Conservation (phyloP, 306 rosid genomes). For the Sophora flavescens region DNA sequence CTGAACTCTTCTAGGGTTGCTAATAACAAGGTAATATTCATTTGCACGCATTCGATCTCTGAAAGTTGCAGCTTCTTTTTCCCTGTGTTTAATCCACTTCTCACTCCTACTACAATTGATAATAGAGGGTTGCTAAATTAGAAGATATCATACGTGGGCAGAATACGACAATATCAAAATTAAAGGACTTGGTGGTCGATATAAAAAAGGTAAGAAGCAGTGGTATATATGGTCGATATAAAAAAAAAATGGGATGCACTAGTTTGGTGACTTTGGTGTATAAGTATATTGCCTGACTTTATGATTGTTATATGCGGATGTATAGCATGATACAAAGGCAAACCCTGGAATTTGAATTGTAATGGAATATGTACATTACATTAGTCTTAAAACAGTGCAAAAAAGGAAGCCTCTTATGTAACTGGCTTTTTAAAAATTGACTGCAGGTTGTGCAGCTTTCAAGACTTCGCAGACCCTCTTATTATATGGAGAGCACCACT, state of each 20-base stretch:
- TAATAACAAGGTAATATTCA: constrained; percentile 61
- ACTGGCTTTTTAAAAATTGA: constrained; percentile 30
- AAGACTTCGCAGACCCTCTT: constrained; percentile 83
- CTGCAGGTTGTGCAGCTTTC: constrained; percentile 78
- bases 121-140: constrained; percentile 76
- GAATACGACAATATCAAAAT: constrained; percentile 68
- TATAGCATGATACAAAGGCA: constrained; percentile 5
- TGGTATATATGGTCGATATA: background rate
- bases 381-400: constrained; percentile 4
- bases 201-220: constrained; percentile 73
- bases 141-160: constrained; percentile 81
- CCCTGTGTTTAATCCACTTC: constrained; percentile 13
- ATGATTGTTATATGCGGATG: background rate
- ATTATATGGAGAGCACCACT: constrained; percentile 80
- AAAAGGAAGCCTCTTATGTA: background rate
- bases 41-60: constrained; percentile 26
- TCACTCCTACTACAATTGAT: background rate
- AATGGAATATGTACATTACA: background rate
- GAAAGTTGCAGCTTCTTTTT: background rate
- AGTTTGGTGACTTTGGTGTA: background rate
- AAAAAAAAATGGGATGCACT: background rate
- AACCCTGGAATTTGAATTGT: background rate
- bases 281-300: background rate
- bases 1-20: constrained; percentile 65
- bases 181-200: constrained; percentile 79